Evolutionary conservation across 2,329 filamentous ascomycete species (phyloP).

Genomic region (Aspergillus sp.): DNA sequence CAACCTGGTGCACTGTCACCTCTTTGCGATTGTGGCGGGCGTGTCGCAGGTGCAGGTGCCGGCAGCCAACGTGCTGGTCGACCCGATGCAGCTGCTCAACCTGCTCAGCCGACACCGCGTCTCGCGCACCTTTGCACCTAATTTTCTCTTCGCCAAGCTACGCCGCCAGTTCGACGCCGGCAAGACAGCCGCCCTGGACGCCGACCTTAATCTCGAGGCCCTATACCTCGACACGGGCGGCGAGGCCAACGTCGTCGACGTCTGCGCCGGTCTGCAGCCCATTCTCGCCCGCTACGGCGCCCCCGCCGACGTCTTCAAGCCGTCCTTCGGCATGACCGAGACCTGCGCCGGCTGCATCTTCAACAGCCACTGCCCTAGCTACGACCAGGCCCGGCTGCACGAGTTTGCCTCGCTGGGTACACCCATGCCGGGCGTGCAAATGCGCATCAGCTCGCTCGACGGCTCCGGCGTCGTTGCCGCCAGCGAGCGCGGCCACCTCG

Average conservation of each 20-base stretch:
- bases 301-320: constrained; percentile 40
- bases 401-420: constrained; percentile 18
- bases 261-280: constrained; percentile 36
- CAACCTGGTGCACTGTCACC: constrained; percentile 30
- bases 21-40: background rate
- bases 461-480: background rate
- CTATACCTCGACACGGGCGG: constrained; percentile 37
- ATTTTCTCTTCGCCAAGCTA: constrained; percentile 13
- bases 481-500: constrained; percentile 16
- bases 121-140: constrained; percentile 15
- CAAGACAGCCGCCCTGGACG: background rate
- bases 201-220: constrained; percentile 13
- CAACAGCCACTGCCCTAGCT: constrained; percentile 34
- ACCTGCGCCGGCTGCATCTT: constrained; percentile 53
- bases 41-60: constrained; percentile 47
- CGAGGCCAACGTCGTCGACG: constrained; percentile 33
- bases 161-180: background rate
- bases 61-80: constrained; percentile 37
- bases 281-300: constrained; percentile 27
- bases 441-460: constrained; percentile 15
- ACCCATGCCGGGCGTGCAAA: constrained; percentile 19
- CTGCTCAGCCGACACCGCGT: constrained; percentile 37
- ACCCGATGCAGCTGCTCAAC: constrained; percentile 43
- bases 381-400: constrained; percentile 32
- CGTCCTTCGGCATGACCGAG: constrained; percentile 43